Evolutionary conservation across 2,329 filamentous ascomycete species (phyloP), one percentile per base, ranked within the genome.

Genomic region (Plectosphaerella cucumerina): DNA sequence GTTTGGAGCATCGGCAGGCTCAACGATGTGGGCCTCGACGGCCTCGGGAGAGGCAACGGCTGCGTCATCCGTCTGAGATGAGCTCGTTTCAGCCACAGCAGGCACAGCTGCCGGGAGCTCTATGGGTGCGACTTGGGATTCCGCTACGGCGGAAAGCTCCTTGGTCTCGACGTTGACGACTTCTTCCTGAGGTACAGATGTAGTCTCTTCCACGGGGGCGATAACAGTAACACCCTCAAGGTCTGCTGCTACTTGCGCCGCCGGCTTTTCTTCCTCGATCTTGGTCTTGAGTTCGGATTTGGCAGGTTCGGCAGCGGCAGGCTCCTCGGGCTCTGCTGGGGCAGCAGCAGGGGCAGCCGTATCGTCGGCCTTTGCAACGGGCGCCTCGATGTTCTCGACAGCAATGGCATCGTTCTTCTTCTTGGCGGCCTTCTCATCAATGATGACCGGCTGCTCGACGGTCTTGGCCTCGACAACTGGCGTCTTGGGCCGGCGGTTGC

Each of bases 241-340:
- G 26, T 11, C 12, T 8, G 26, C 26, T 10, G 26, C 26, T 31
- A 31, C 26, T 31, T 70, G 55, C 9, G 67, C 65, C 54, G 70
- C 59, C 55, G 70, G 56, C 50, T 67, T 67, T 57, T 71, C 69
- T 39, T 65, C 62, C 56, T 73, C 69, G 8, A 68, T 68, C 56
- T 69, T 63, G 0, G 67, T 70, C 59, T 73, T 67, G 31, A 31
- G 8, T 4, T 31, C 26, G 8, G 8, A 11, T 8, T 31, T 31
- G 26, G 26, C 8, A 9, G 26, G 26, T 31, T 31, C 26, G 26
- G 26, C 26, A 10, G 26, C 8, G 26, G 26, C 26, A 31, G 6
- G 26, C 26, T 31, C 8, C 12, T 8, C 12, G 26, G 26, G 26
- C 26, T 31, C 26, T 31, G 26, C 26, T 11, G 26, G 26, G 26